Evolutionary conservation across 2,329 filamentous ascomycete genomes (phyloP).

Genomic region (Arthrinium puccinioides): DNA sequence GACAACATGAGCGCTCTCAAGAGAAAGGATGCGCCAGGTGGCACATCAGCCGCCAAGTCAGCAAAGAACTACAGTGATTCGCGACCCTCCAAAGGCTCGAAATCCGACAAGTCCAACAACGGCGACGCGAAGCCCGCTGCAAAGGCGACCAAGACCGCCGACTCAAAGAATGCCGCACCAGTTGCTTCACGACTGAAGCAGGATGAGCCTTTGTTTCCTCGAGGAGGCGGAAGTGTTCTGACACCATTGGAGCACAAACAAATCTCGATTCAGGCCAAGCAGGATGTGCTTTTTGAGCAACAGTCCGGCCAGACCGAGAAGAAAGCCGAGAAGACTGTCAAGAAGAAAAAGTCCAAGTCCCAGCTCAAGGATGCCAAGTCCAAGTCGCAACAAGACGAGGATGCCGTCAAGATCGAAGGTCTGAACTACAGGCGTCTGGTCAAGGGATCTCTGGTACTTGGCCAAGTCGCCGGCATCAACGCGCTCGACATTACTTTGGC

Average conservation of each 20-base stretch:
- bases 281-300: constrained; percentile 87
- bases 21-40: constrained; percentile 49
- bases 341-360: constrained; percentile 49
- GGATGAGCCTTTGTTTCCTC: constrained; percentile 85
- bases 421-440: constrained; percentile 86
- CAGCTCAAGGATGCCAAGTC: constrained; percentile 45
- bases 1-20: constrained; percentile 47
- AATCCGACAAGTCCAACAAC: constrained; percentile 26
- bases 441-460: constrained; percentile 80
- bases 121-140: constrained; percentile 22
- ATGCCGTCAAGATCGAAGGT: constrained; percentile 69
- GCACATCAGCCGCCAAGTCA: constrained; percentile 40
- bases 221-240: constrained; percentile 83
- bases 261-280: constrained; percentile 87
- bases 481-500: constrained; percentile 71
- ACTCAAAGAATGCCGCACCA: constrained; percentile 21
- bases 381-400: constrained; percentile 45
- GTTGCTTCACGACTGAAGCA: constrained; percentile 50
- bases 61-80: constrained; percentile 37
- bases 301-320: constrained; percentile 47
- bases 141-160: constrained; percentile 14
- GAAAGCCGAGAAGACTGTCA: constrained; percentile 33
- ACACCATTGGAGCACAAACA: constrained; percentile 95
- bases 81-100: constrained; percentile 41
- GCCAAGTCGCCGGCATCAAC: constrained; percentile 77